Evolutionary conservation across 495 filamentous ascomycete species (phyloP).

Genomic region (Aspergillus kassunensis): DNA sequence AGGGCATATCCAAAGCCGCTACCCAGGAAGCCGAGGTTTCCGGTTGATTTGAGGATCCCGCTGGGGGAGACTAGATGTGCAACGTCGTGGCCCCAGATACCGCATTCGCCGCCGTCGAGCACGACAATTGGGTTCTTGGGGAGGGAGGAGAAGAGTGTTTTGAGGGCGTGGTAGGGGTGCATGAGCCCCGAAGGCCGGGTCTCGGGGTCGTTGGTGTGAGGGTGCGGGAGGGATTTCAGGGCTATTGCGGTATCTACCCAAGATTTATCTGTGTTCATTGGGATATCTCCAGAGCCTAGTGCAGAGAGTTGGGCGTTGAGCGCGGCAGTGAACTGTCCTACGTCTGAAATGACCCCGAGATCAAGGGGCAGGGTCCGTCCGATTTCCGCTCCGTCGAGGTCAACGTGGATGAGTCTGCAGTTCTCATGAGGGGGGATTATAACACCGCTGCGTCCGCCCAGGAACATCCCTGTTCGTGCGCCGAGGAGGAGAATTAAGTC

Average conservation of each 20-base stretch:
- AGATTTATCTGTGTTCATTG: conserved; percentile 3
- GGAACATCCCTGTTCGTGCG: conserved; percentile 28
- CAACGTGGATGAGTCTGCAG: conserved; percentile 26
- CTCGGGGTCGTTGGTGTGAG: conserved; percentile 19
- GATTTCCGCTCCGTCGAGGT: conserved; percentile 24
- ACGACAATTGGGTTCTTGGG: conserved; percentile 24
- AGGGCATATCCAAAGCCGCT: conserved; percentile 27
- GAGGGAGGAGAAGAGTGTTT: conserved; percentile 19
- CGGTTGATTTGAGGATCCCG: conserved; percentile 20
- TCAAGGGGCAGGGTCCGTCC: conserved; percentile 22
- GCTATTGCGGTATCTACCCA: conserved; percentile 18
- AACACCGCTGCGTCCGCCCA: conserved; percentile 21
- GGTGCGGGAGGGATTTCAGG: conserved; percentile 12
- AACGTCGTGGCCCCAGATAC: conserved; percentile 19
- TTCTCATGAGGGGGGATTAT: conserved; percentile 21
- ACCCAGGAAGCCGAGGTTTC: conserved; percentile 23
- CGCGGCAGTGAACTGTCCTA: conserved; percentile 16
- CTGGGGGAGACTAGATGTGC: conserved; percentile 10
- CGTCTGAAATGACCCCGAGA: conserved; percentile 24
- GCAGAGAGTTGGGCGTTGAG: conserved; percentile 11
- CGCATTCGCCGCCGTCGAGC: conserved; percentile 25
- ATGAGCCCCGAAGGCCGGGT: conserved; percentile 12
- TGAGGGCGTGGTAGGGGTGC: conserved; percentile 27
- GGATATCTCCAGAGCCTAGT: background rate
- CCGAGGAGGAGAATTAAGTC: conserved; percentile 26